Evolutionary conservation across 2,329 filamentous ascomycete species (phyloP).

Genomic region (Phyllosticta paracitricarpa): DNA sequence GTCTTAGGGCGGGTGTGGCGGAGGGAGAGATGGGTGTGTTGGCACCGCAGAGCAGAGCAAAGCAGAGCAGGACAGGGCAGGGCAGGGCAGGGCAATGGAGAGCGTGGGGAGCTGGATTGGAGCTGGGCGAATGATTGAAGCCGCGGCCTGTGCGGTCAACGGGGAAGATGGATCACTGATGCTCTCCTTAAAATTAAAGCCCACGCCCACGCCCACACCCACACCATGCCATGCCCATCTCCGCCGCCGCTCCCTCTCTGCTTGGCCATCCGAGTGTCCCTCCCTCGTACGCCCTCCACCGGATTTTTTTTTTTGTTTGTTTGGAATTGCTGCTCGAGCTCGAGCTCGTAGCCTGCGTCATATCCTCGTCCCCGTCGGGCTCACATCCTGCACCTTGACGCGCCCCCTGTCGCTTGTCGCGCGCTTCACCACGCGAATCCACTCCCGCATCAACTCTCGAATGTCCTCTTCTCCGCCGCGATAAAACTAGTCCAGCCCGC

Average conservation of each 20-base stretch:
- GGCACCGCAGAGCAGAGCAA: neutral
- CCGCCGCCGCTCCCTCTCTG: too few species aligned
- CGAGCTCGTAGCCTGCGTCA: neutral
- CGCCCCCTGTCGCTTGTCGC: slow-evolving; percentile 2
- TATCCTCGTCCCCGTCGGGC: neutral
- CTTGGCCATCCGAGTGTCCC: neutral
- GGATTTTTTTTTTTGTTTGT: neutral
- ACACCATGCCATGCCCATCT: neutral
- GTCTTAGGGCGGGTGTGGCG: neutral
- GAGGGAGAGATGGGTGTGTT: neutral
- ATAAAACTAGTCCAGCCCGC: neutral
- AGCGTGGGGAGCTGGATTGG: neutral
- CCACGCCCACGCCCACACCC: neutral
- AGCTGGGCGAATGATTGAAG: neutral
- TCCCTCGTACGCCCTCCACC: too few species aligned
- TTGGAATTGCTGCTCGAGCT: neutral
- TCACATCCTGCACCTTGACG: slow-evolving; percentile 5
- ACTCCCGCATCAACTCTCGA: neutral
- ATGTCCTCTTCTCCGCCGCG: neutral
- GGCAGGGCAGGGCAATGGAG: neutral
- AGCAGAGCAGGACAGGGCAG: too few species aligned
- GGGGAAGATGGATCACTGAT: neutral
- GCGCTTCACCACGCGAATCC: slow-evolving; percentile 5
- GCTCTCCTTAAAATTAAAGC: slow-evolving; percentile 10
- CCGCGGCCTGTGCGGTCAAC: slow-evolving; percentile 1